A percentile compares a stretch with the other conserved stretches of the same genome.
Evolutionary conservation across 805 yeast species (phyloP).

Genomic region (Yamadazyma phyllophila): DNA sequence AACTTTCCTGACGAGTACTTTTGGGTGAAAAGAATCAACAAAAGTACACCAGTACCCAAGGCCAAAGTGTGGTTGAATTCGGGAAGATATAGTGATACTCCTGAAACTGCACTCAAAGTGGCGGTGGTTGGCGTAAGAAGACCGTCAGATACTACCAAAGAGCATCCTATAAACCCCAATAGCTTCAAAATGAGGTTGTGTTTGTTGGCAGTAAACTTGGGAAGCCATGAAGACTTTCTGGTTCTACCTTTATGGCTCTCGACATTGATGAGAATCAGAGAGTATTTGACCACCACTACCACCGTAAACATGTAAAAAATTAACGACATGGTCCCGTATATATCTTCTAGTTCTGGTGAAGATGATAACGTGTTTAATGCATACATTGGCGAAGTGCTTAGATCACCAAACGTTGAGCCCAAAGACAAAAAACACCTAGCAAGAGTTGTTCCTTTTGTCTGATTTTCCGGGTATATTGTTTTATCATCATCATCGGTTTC

Average conservation of each 20-base stretch:
- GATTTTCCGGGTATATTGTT: background rate
- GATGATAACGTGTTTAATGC: constrained; percentile 32
- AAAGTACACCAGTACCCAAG: background rate
- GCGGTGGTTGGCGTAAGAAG: constrained; percentile 64
- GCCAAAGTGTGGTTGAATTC: background rate
- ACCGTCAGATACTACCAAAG: constrained; percentile 59
- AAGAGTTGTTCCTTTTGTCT: too few species aligned
- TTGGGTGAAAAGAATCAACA: constrained; percentile 1
- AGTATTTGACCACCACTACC: constrained; percentile 52
- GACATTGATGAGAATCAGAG: constrained; percentile 43
- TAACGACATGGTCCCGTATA: constrained; percentile 51
- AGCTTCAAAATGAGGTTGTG: background rate
- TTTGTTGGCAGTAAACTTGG: constrained; percentile 34
- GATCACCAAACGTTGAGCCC: constrained; percentile 65
- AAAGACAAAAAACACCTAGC: constrained; percentile 35
- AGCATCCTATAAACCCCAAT: constrained; percentile 51
- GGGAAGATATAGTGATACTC: constrained; percentile 35
- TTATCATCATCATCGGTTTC: constrained; percentile 5
- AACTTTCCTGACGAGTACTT: background rate
- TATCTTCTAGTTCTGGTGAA: constrained; percentile 29
- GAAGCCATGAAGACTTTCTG: constrained; percentile 25
- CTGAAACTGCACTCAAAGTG: constrained; percentile 55
- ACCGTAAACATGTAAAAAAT: constrained; percentile 56
- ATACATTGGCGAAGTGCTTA: constrained; percentile 62
- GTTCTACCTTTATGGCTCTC: constrained; percentile 30